These are phyloP conservation scores for Fusarium albosuccineum DNA, from an alignment of 2,329 filamentous ascomycete species.

Conservation along the genomic window DNA sequence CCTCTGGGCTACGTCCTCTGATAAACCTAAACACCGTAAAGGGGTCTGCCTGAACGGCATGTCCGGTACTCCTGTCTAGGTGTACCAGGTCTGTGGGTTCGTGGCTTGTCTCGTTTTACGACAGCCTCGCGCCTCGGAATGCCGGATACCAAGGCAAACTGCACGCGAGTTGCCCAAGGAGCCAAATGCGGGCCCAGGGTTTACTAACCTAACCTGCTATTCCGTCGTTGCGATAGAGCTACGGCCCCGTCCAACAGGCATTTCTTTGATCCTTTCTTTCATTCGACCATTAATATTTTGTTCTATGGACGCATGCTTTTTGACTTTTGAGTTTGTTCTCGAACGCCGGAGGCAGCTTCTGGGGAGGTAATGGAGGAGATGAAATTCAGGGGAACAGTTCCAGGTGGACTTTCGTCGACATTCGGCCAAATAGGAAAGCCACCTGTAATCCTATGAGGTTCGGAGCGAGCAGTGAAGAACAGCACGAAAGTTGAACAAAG, in stretches of 20 bases:
- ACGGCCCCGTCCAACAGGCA: constrained; percentile 46
- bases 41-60: constrained; percentile 54
- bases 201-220: constrained; percentile 20
- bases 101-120: constrained; percentile 28
- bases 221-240: constrained; percentile 56
- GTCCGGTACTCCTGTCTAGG: constrained; percentile 51
- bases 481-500: constrained; percentile 13
- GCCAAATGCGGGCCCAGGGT: constrained; percentile 22
- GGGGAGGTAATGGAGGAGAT: constrained; percentile 50
- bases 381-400: constrained; percentile 13
- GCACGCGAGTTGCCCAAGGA: constrained; percentile 33
- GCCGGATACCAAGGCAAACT: constrained; percentile 26
- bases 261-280: constrained; percentile 47
- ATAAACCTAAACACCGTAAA: constrained; percentile 31
- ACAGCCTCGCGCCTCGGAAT: constrained; percentile 24
- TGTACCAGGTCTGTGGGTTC: constrained; percentile 44
- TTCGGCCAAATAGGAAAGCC: background rate
- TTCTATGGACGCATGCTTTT: constrained; percentile 38
- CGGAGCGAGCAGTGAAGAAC: constrained; percentile 7
- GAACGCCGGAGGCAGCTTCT: constrained; percentile 50
- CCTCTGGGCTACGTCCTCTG: constrained; percentile 16
- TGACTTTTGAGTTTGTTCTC: constrained; percentile 45
- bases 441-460: background rate
- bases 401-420: constrained; percentile 19
- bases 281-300: constrained; percentile 42